Conservation (phyloP, 2,329 filamentous ascomycete genomes). For the Cercospora zeae-maydis region DNA sequence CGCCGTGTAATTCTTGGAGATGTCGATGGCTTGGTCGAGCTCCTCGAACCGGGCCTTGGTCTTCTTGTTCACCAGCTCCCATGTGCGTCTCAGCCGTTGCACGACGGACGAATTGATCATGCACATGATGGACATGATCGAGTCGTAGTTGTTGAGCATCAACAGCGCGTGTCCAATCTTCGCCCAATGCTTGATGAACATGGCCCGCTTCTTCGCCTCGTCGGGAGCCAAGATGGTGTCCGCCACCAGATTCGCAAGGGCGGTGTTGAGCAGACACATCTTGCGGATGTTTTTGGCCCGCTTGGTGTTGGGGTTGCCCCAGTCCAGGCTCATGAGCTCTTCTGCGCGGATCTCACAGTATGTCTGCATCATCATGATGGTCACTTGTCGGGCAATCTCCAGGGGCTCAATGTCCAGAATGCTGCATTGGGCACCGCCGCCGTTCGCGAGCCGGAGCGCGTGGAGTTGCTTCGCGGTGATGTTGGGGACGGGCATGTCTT, state of each 20-base stretch:
- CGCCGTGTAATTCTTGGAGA: constrained; percentile 84
- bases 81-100: constrained; percentile 80
- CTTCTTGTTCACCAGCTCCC: constrained; percentile 82
- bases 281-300: constrained; percentile 86
- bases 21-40: constrained; percentile 80
- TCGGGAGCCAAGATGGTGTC: constrained; percentile 84
- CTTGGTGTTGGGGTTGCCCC: constrained; percentile 81
- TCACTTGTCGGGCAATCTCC: constrained; percentile 88
- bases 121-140: constrained; percentile 94
- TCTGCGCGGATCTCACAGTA: constrained; percentile 91
- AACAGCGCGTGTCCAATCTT: constrained; percentile 86
- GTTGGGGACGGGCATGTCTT: constrained; percentile 58
- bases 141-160: constrained; percentile 92
- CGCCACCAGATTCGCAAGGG: constrained; percentile 85
- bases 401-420: constrained; percentile 89
- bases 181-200: constrained; percentile 95
- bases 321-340: constrained; percentile 85
- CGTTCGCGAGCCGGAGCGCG: constrained; percentile 69
- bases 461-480: constrained; percentile 74
- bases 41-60: constrained; percentile 75
- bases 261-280: constrained; percentile 89
- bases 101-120: constrained; percentile 90
- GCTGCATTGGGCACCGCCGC: constrained; percentile 64
- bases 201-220: constrained; percentile 89
- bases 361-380: constrained; percentile 83